A percentile compares a stretch with the other conserved stretches of the same genome.
phyloP scores from a whole-genome alignment of 225 moss, liverwort and hornwort species.

The Sphagnum contortum region DNA sequence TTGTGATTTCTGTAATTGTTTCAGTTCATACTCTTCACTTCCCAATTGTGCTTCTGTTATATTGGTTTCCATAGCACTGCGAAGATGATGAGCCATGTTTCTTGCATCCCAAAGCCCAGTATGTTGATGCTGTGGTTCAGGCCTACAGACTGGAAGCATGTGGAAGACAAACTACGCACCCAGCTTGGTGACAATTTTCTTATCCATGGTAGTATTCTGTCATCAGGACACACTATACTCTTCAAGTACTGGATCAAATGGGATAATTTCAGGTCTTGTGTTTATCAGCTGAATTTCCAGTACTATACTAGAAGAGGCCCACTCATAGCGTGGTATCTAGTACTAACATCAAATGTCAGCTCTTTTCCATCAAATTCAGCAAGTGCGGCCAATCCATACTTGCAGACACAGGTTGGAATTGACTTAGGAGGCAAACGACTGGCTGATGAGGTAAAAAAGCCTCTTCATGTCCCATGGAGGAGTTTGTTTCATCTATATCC shows the following conservation, averaged over 20 bases:
- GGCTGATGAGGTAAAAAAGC: constrained; percentile 66
- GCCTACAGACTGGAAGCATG: constrained; percentile 82
- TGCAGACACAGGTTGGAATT: constrained; percentile 75
- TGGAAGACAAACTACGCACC: constrained; percentile 49
- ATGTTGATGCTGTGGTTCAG: constrained; percentile 10
- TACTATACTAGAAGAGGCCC: not conserved
- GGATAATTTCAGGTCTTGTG: not conserved
- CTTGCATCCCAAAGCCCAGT: too few species aligned
- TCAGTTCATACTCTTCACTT: too few species aligned
- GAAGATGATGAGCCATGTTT: too few species aligned
- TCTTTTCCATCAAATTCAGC: constrained; percentile 31
- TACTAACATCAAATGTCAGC: not conserved
- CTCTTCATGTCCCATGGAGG: too few species aligned
- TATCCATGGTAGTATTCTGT: constrained; percentile 46
- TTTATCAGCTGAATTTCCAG: too few species aligned
- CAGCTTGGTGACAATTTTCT: constrained; percentile 62
- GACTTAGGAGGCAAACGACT: constrained; percentile 85
- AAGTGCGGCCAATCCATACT: constrained; percentile 68
- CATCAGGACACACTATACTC: not conserved
- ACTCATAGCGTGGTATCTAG: too few species aligned
- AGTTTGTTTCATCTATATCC: too few species aligned
- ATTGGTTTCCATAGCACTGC: too few species aligned
- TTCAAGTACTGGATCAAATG: not conserved
- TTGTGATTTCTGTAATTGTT: too few species aligned
- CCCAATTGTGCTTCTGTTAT: too few species aligned